Evolutionary conservation across 2,329 filamentous ascomycete genomes (phyloP).

Genomic region (Phialophora macrospora): DNA sequence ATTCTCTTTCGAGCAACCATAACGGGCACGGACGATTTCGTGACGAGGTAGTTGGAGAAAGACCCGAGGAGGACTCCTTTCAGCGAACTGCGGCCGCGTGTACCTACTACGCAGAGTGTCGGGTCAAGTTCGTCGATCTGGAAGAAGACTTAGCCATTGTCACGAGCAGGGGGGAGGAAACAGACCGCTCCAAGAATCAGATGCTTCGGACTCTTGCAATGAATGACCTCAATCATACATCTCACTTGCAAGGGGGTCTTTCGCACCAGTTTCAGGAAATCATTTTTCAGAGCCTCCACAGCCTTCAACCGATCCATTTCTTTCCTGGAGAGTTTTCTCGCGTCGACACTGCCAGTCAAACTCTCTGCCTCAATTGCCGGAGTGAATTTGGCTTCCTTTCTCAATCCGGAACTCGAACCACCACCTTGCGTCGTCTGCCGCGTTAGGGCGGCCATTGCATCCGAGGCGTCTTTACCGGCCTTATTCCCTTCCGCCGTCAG

Average conservation of each 20-base stretch:
- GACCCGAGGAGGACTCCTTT: conserved; percentile 95
- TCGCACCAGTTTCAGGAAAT: conserved; percentile 80
- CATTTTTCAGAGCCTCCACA: conserved; percentile 80
- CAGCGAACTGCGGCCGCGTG: conserved; percentile 84
- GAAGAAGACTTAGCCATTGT: conserved; percentile 24
- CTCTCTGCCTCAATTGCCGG: conserved; percentile 48
- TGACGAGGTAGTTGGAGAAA: conserved; percentile 96
- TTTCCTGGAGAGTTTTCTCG: conserved; percentile 61
- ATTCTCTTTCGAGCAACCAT: conserved; percentile 96
- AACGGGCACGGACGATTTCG: conserved; percentile 93
- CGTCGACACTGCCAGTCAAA: conserved; percentile 53
- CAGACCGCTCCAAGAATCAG: conserved; percentile 87
- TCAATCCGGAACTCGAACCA: conserved; percentile 33
- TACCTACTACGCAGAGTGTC: conserved; percentile 90
- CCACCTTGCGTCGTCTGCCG: conserved; percentile 47
- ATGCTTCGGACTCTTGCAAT: conserved; percentile 97
- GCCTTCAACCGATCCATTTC: conserved; percentile 82
- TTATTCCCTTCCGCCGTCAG: conserved; percentile 69
- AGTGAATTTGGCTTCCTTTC: conserved; percentile 37
- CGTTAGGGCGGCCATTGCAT: conserved; percentile 69
- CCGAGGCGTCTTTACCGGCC: conserved; percentile 75
- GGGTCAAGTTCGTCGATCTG: conserved; percentile 88
- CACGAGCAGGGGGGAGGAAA: conserved; percentile 32
- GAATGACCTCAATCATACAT: conserved; percentile 92
- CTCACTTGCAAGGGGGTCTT: conserved; percentile 92